A percentile compares a stretch with the other conserved stretches of the same genome.
Evolutionary conservation across 75 land plant genomes (phyloP).

Genomic region (Pseudotsuga menziesii): DNA sequence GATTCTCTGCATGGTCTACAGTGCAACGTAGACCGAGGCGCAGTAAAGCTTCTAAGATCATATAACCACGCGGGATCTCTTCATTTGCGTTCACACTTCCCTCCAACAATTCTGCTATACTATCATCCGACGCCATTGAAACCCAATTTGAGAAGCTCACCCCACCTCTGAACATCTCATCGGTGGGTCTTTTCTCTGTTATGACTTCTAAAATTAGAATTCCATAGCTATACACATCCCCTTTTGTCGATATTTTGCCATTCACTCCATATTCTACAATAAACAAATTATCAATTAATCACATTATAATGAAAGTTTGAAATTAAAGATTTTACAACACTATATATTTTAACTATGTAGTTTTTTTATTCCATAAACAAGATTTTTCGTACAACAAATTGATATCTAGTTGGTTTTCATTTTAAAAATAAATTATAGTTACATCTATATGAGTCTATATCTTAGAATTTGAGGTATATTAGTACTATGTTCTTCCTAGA

Average conservation of each 20-base stretch:
- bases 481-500: no score
- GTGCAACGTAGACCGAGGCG: not conserved
- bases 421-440: no score
- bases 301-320: no score
- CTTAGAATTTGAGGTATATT: no score
- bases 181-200: conserved; percentile 7
- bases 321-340: no score
- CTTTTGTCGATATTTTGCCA: not conserved
- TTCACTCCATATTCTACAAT: conserved; percentile 18
- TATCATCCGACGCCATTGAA: not conserved
- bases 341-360: no score
- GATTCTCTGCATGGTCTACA: not conserved
- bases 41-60: not conserved
- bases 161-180: conserved; percentile 1
- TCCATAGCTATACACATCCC: conserved; percentile 30
- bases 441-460: no score
- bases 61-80: not conserved
- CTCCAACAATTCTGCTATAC: not conserved
- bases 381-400: no score
- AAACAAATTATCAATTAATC: not conserved
- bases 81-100: not conserved
- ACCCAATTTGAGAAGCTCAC: not conserved
- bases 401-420: no score
- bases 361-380: no score
- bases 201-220: conserved; percentile 17